Evolutionary conservation across 345 rosid species (phyloP).

Genomic region (Laguncularia racemosa): DNA sequence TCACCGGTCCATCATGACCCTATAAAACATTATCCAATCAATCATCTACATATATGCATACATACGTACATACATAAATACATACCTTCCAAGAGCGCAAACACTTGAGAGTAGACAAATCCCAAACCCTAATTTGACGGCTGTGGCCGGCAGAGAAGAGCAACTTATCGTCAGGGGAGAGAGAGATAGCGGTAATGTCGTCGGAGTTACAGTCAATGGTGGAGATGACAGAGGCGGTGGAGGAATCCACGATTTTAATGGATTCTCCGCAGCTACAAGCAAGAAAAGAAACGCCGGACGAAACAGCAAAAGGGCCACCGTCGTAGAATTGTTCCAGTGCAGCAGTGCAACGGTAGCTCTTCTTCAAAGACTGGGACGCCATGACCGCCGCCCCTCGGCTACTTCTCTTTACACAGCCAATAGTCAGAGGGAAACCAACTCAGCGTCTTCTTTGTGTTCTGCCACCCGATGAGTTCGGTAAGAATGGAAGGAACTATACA

Average conservation of each 20-base stretch:
- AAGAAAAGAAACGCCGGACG: conserved; percentile 73
- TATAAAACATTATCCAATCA: conserved; percentile 12
- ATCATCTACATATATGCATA: background rate
- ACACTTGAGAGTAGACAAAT: conserved; percentile 62
- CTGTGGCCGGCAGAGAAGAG: conserved; percentile 93
- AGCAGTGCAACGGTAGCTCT: conserved; percentile 56
- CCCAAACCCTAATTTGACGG: conserved; percentile 89
- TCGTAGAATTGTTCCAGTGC: conserved; percentile 77
- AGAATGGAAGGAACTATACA: too few relatives aligned
- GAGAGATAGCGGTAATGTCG: conserved; percentile 64
- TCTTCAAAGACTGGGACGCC: conserved; percentile 49
- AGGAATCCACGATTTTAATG: conserved; percentile 64
- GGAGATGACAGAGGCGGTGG: conserved; percentile 45
- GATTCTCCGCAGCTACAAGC: conserved; percentile 72
- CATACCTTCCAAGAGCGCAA: conserved; percentile 89
- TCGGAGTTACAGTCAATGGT: conserved; percentile 66
- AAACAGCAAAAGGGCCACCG: conserved; percentile 81
- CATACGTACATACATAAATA: background rate
- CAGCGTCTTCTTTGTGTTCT: too few relatives aligned
- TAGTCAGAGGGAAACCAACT: too few relatives aligned
- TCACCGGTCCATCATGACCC: conserved; percentile 94
- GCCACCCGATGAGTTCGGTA: too few relatives aligned
- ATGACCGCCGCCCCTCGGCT: conserved; percentile 12
- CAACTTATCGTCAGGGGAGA: conserved; percentile 71
- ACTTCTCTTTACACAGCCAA: background rate